These are phyloP conservation scores for Sugiyamaella lignohabitans DNA, from an alignment of 805 yeast species.

Conservation along the genomic window DNA sequence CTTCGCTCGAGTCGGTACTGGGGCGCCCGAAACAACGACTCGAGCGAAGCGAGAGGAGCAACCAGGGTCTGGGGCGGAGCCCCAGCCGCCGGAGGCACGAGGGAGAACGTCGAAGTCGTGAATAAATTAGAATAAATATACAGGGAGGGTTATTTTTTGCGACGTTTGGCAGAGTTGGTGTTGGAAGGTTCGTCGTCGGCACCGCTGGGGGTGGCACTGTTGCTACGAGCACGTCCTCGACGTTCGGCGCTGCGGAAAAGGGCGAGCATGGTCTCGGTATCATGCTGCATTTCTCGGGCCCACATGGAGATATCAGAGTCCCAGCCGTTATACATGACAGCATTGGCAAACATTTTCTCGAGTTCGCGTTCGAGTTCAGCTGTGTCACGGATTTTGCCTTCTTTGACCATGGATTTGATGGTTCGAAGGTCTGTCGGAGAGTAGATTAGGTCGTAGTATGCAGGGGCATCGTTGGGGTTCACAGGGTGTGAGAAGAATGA, in stretches of 20 bases:
- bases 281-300: constrained; percentile 66
- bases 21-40: too few species aligned
- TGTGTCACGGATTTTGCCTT: constrained; percentile 45
- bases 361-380: constrained; percentile 60
- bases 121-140: too few species aligned
- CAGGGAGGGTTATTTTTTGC: not conserved
- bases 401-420: constrained; percentile 51
- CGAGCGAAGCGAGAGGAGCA: too few species aligned
- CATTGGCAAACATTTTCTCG: constrained; percentile 74
- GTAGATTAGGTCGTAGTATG: constrained; percentile 54
- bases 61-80: too few species aligned
- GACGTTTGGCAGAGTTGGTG: not conserved
- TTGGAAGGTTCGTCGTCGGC: constrained; percentile 15
- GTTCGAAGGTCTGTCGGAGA: constrained; percentile 65
- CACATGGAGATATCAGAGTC: constrained; percentile 55
- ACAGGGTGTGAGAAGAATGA: constrained; percentile 71
- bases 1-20: too few species aligned
- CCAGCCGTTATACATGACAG: constrained; percentile 71
- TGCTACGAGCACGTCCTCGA: constrained; percentile 12
- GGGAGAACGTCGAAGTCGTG: too few species aligned
- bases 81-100: too few species aligned
- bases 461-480: constrained; percentile 58
- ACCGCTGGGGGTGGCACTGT: constrained; percentile 13
- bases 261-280: constrained; percentile 44
- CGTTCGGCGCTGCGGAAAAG: constrained; percentile 50